phyloP scores from a whole-genome alignment of 2,329 filamentous ascomycete species.

The Fusarium sp. region DNA sequence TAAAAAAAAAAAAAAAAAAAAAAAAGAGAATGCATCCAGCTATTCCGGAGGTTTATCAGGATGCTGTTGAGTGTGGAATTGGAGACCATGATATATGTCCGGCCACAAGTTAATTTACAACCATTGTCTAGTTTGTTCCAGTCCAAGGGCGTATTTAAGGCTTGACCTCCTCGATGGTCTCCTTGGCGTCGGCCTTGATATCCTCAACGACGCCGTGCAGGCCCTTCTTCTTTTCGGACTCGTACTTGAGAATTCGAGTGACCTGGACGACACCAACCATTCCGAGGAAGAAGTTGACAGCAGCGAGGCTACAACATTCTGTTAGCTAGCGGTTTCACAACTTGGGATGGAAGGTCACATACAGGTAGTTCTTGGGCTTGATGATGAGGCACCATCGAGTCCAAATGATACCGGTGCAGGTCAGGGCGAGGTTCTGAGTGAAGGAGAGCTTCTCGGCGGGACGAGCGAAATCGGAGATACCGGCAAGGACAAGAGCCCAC shows the following conservation, averaged over 20 bases:
- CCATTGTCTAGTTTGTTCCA: background rate
- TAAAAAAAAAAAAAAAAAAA: background rate
- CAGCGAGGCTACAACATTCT: slow-evolving; percentile 74
- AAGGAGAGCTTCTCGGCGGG: slow-evolving; percentile 93
- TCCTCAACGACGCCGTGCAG: slow-evolving; percentile 53
- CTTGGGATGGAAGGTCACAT: slow-evolving; percentile 50
- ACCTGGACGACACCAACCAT: slow-evolving; percentile 87
- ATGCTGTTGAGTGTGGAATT: background rate
- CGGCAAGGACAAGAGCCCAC: slow-evolving; percentile 94
- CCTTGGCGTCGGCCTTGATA: slow-evolving; percentile 56
- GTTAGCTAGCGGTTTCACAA: background rate
- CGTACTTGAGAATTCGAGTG: slow-evolving; percentile 77
- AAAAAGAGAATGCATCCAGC: slow-evolving; percentile 2
- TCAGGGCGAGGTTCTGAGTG: slow-evolving; percentile 91
- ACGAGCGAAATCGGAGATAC: slow-evolving; percentile 89
- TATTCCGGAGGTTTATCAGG: background rate
- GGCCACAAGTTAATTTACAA: background rate
- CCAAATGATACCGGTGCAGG: slow-evolving; percentile 94
- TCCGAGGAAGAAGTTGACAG: slow-evolving; percentile 98
- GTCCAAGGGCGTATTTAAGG: slow-evolving; percentile 25
- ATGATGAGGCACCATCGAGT: slow-evolving; percentile 99
- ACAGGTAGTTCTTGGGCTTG: slow-evolving; percentile 92
- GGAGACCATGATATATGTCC: slow-evolving; percentile 21
- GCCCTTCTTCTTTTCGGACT: slow-evolving; percentile 68
- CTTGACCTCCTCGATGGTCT: slow-evolving; percentile 46